Evolutionary conservation across 2,329 filamentous ascomycete species (phyloP).

Genomic region (Nothomitra cinnamomea): DNA sequence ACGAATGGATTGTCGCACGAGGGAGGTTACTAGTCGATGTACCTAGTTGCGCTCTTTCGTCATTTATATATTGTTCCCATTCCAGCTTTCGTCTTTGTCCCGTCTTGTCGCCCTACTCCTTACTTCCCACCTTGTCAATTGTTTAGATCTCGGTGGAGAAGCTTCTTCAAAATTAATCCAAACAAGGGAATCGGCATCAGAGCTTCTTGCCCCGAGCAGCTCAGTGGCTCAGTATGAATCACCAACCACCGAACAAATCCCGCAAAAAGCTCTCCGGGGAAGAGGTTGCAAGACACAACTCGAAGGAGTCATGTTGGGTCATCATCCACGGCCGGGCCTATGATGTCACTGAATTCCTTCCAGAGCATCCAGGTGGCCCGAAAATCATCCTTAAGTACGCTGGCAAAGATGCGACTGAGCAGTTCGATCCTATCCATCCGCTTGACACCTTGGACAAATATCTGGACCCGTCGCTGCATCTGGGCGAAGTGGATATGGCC

Average conservation of each 20-base stretch:
- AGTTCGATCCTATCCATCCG: constrained; percentile 78
- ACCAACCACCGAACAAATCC: neutral
- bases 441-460: constrained; percentile 74
- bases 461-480: constrained; percentile 68
- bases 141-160: too few species aligned
- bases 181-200: too few species aligned
- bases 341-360: constrained; percentile 80
- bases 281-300: constrained; percentile 58
- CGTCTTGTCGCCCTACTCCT: constrained; percentile 1
- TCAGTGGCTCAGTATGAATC: constrained; percentile 11
- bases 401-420: constrained; percentile 83
- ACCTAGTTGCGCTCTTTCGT: neutral
- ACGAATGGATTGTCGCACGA: too few species aligned
- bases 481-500: constrained; percentile 77
- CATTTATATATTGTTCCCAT: neutral
- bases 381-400: constrained; percentile 97
- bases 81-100: constrained; percentile 9
- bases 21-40: too few species aligned
- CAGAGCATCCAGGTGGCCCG: constrained; percentile 76
- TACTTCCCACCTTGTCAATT: too few species aligned
- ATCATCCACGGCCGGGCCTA: constrained; percentile 78
- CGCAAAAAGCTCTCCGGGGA: constrained; percentile 29
- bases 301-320: constrained; percentile 75
- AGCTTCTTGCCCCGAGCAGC: too few species aligned
- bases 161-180: too few species aligned